Conservation (phyloP, 305 asterid genomes). For the Lippia alba region DNA sequence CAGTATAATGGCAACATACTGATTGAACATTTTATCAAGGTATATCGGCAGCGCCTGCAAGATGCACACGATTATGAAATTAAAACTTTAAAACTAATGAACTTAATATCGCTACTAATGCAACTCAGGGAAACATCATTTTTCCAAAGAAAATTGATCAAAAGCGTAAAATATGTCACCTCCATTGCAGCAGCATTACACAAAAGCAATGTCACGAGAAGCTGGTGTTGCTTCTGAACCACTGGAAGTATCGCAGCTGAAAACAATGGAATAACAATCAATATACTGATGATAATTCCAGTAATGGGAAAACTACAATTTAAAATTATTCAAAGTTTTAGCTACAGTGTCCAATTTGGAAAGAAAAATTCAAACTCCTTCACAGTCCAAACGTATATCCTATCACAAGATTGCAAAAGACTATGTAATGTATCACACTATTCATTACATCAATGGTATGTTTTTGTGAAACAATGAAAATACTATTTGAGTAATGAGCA, state of each 20-base stretch:
- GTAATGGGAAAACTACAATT: background rate
- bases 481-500: too few relatives aligned
- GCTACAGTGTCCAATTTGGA: background rate
- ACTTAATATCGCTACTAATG: conserved; percentile 35
- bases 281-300: conserved; percentile 24
- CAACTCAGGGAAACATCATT: background rate
- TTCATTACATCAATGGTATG: too few relatives aligned
- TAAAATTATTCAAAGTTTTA: background rate
- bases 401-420: too few relatives aligned
- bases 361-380: too few relatives aligned
- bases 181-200: conserved; percentile 96
- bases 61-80: conserved; percentile 29
- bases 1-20: conserved; percentile 85
- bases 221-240: conserved; percentile 95
- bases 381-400: too few relatives aligned
- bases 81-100: conserved; percentile 46
- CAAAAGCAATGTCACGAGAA: conserved; percentile 91
- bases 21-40: conserved; percentile 90
- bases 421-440: too few relatives aligned
- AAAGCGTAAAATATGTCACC: conserved; percentile 47
- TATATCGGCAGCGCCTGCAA: conserved; percentile 96
- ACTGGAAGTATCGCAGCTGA: conserved; percentile 88
- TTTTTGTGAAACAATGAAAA: too few relatives aligned
- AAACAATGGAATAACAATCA: conserved; percentile 36
- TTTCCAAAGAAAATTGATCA: background rate